Percentiles rank a stretch among this genome's conserved stretches.
phyloP scores from a whole-genome alignment of 495 filamentous ascomycete species.

The Cetradonia linearis region DNA sequence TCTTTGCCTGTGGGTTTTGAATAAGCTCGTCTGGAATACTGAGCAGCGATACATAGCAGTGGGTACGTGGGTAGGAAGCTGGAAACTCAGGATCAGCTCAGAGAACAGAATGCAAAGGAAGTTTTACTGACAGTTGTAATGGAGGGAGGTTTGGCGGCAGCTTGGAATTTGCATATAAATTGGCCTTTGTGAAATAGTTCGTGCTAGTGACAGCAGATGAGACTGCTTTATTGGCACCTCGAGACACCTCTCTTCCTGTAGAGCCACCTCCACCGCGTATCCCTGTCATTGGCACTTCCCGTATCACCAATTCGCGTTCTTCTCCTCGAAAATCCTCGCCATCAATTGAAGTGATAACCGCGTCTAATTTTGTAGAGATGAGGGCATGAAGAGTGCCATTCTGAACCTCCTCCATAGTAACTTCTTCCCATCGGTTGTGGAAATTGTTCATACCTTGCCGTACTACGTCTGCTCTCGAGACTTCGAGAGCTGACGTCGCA shows the following conservation, averaged over 20 bases:
- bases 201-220: slow-evolving; percentile 33
- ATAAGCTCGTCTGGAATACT: slow-evolving; percentile 62
- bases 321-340: slow-evolving; percentile 50
- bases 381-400: slow-evolving; percentile 43
- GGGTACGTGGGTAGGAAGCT: slow-evolving; percentile 56
- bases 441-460: slow-evolving; percentile 4
- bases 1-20: slow-evolving; percentile 48
- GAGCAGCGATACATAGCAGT: slow-evolving; percentile 61
- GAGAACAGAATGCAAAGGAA: not conserved
- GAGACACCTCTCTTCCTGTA: slow-evolving; percentile 17
- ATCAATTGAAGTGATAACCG: slow-evolving; percentile 60
- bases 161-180: slow-evolving; percentile 67
- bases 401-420: not conserved
- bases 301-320: slow-evolving; percentile 45
- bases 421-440: slow-evolving; percentile 3
- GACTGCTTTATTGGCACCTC: slow-evolving; percentile 26
- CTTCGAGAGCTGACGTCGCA: not conserved
- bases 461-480: not conserved
- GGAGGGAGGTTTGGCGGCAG: slow-evolving; percentile 56
- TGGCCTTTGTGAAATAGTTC: slow-evolving; percentile 66
- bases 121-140: slow-evolving; percentile 48
- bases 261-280: slow-evolving; percentile 25
- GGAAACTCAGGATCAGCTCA: slow-evolving; percentile 31
- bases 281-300: slow-evolving; percentile 28
- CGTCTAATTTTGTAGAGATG: slow-evolving; percentile 48